These are phyloP conservation scores for Viridothelium virens DNA, from an alignment of 495 filamentous ascomycete genomes.

Conservation along the genomic window DNA sequence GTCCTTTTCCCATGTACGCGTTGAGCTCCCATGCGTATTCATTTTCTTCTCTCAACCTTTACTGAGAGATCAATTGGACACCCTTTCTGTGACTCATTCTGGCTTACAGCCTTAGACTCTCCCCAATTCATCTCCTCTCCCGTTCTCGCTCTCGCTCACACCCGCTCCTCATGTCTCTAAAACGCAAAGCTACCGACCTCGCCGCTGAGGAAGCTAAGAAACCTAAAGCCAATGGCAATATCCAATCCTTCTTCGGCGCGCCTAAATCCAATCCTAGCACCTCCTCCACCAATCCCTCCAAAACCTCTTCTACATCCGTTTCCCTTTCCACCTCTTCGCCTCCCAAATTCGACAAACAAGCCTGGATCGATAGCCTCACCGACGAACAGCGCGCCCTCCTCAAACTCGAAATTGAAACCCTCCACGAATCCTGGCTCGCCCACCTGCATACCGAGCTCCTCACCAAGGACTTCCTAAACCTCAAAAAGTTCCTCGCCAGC, in stretches of 20 bases:
- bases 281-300: conserved; percentile 31
- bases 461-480: conserved; percentile 65
- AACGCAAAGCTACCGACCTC: conserved; percentile 58
- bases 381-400: conserved; percentile 75
- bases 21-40: background rate
- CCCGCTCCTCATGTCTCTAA: conserved; percentile 41
- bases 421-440: conserved; percentile 84
- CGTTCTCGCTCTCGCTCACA: conserved; percentile 2
- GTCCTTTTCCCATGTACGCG: background rate
- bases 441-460: conserved; percentile 76
- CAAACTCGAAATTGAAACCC: conserved; percentile 79
- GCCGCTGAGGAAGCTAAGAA: conserved; percentile 55
- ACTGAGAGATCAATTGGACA: background rate
- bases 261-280: conserved; percentile 39
- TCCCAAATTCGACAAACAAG: conserved; percentile 71
- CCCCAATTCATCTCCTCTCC: background rate
- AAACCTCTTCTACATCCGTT: conserved; percentile 34
- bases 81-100: background rate
- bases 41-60: background rate
- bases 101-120: background rate
- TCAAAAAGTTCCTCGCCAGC: conserved; percentile 79
- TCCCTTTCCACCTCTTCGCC: conserved; percentile 30
- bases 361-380: conserved; percentile 73
- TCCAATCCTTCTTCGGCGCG: conserved; percentile 58
- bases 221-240: conserved; percentile 56